Evolutionary conservation across 441 rosid genomes (phyloP), one percentile per base, ranked within the genome.

Genomic region (Macaranga tanarius): DNA sequence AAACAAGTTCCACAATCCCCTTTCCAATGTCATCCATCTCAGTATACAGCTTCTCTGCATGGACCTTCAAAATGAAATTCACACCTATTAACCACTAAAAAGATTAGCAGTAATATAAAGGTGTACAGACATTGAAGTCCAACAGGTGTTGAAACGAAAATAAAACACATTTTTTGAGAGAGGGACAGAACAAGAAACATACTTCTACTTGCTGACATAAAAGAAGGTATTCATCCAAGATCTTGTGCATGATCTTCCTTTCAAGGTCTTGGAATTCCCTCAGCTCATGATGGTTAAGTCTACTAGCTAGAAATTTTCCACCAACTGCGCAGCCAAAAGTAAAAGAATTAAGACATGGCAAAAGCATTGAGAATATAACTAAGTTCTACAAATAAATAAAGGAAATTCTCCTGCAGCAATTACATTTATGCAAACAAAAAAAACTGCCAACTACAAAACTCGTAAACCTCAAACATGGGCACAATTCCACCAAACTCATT

Each of bases 1-100:
- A 79, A 61, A 87, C 79, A 19, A 86, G 87, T 70, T 88, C 89
- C 58, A 89, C 82, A 65, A 90, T 84, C 73, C 94, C 94, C 65
- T 85, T 81, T 71, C 80, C 92, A 45, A 80, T 77, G 65, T 76
- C 82, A 57, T 80, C 84, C 69, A 69, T 83, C 71, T 71, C 86
- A 45, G 73, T 65, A 42, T 34, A 74, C 25, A 79, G 69, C 73
- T 84, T 85, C 28, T 85, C 85, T 23, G 90, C 88, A 67, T 2
- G 67, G 62, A 84, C 82, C 96, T 90, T 75, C 70, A 85, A 69
- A 17, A 73, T 34, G 45, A 65, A 50, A 47, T 54, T 68, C 40
- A 38, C 71, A 54, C 38, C n/a, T 54, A 68, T 34, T 52, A 13
- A 68, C 47, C 16, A 10, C 10, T 26, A 40, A 51, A 50, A 66